Evolutionary conservation across 2,329 filamentous ascomycete species (phyloP).

Genomic region (Neofusicoccum parvum): DNA sequence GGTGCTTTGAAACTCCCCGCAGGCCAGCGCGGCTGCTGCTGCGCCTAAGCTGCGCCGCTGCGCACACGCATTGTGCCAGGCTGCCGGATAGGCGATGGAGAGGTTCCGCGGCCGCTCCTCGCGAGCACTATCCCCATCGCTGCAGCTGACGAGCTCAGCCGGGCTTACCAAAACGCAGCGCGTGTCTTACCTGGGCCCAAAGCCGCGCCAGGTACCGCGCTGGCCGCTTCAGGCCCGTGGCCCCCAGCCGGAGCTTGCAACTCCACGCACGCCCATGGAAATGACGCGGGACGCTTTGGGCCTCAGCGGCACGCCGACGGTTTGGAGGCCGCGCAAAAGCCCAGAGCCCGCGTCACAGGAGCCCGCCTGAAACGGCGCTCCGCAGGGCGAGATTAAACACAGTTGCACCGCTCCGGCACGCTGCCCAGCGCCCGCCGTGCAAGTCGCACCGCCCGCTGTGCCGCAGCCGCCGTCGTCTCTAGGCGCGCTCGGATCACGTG

Average conservation of each 20-base stretch:
- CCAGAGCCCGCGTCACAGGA: constrained; percentile 13
- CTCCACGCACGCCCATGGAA: neutral
- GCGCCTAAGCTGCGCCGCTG: too few species aligned
- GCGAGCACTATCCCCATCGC: neutral
- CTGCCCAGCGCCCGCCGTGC: neutral
- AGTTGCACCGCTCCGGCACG: neutral
- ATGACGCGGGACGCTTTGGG: constrained; percentile 20
- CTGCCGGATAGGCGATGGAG: too few species aligned
- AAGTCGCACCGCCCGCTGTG: constrained; percentile 2
- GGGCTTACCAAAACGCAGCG: neutral
- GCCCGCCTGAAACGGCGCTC: constrained; percentile 9
- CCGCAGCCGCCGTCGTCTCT: neutral
- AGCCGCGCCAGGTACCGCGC: constrained; percentile 3
- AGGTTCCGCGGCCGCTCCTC: neutral
- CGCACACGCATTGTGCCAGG: too few species aligned
- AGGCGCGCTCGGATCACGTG: constrained; percentile 12
- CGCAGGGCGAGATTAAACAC: constrained; percentile 10
- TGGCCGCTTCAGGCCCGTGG: neutral
- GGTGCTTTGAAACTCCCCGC: too few species aligned
- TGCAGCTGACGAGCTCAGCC: neutral
- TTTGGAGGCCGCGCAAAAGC: constrained; percentile 2
- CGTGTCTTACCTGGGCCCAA: neutral
- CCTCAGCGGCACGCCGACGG: constrained; percentile 12
- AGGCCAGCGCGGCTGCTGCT: too few species aligned
- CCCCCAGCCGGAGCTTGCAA: neutral